Percentiles rank a stretch among this genome's conserved stretches.
Conservation (phyloP, 1,139 yeast genomes). For the Geotrichum reessii region DNA sequence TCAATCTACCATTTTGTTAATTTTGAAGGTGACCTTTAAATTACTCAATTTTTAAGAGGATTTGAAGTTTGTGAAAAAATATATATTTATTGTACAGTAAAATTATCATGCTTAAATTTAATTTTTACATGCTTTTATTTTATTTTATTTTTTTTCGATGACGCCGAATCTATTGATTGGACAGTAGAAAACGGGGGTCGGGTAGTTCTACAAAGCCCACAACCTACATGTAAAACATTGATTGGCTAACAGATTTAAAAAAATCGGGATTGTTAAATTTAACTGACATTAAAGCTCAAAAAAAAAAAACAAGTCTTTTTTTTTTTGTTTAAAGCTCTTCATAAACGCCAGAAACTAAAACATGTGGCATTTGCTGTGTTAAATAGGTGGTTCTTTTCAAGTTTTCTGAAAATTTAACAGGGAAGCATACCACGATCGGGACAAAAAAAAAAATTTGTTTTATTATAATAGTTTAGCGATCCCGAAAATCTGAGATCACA, state of each 20-base stretch:
- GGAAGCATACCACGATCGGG: not conserved
- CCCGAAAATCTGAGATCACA: no score
- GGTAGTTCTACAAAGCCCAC: not conserved
- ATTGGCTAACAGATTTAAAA: not conserved
- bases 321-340: no score
- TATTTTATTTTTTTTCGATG: not conserved
- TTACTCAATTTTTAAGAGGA: no score
- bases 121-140: not conserved
- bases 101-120: no score
- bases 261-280: not conserved
- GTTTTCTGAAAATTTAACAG: not conserved
- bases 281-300: not conserved
- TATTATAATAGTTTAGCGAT: not conserved
- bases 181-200: not conserved
- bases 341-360: not conserved
- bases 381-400: not conserved
- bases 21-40: no score
- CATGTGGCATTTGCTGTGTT: not conserved
- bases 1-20: no score
- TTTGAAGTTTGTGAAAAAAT: no score
- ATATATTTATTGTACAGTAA: no score
- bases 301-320: no score
- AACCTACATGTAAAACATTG: not conserved
- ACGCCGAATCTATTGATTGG: not conserved
- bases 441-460: no score